Base-by-base conservation (phyloP, 108 stramenopile species). In the Cyclostephanos invisitatus region DNA sequence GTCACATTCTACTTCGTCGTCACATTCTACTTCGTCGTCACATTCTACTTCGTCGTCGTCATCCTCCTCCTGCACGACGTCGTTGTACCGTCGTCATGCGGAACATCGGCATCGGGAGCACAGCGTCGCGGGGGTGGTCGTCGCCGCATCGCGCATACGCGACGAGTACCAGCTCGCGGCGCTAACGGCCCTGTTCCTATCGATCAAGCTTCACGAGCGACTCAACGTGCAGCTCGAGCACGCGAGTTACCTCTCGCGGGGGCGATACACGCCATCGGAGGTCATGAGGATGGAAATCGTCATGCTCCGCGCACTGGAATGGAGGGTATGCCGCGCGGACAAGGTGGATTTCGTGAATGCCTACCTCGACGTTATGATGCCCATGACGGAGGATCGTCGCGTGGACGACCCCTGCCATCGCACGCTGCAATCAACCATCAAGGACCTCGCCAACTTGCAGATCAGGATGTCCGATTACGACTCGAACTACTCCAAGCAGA, bases 381-480 rank as follows among this genome's bases (percentile, higher is more conserved):
- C 63, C 5, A n/a, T n/a, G n/a, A n/a, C n/a, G n/a, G 53, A 48
- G 12, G 49, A 20, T 38, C 21, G 51, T 6, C n/a, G 22, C 20
- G 24, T 20, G 47, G 61, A 28, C 57, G 55, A 46, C 17, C 48
- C 64, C 8, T n/a, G 59, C 24, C 20, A 38, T 15, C n/a, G 36
- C 32, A 42, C 5, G 20, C 21, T 73, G 1, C 24, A 60, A 10
- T 40, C 32, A 9, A 68, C 25, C 25, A 28, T 81, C 15, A 55
- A 65, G 47, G 64, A 71, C 38, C 21, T 81, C 42, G 64, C 70
- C 64, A 60, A 64, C 44, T 21, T 81, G 17, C 80, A 81, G 62
- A 66, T 81, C 60, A 73, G 75, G 38, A 47, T 81, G 3, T 81
- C 80, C 12, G 80, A 81, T 58, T 81, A 70, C 36, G 69, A 81